Percentiles rank a stretch among this genome's conserved stretches.
Evolutionary conservation across 495 filamentous ascomycete genomes (phyloP).

Genomic region (Antarctomyces pellizariae): DNA sequence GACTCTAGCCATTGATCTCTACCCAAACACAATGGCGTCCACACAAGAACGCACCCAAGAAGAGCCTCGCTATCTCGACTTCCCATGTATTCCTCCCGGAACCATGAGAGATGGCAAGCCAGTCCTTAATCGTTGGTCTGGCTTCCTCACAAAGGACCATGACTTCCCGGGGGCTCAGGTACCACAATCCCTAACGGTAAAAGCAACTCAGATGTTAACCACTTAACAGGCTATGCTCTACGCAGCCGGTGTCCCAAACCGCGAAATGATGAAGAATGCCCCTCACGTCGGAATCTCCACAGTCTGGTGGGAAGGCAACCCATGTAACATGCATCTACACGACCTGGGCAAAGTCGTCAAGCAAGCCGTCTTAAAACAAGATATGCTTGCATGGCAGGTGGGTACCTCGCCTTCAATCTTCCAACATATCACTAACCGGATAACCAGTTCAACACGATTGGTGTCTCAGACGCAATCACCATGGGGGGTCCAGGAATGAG

Average conservation of each 20-base stretch:
- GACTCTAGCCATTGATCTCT: too few relatives aligned
- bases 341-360: constrained; percentile 84
- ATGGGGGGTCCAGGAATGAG: constrained; percentile 89
- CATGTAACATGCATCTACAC: constrained; percentile 54
- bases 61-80: constrained; percentile 37
- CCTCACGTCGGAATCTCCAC: constrained; percentile 78
- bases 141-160: constrained; percentile 55
- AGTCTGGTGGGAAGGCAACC: constrained; percentile 98
- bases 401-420: background rate
- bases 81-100: constrained; percentile 30
- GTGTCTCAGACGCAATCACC: constrained; percentile 82
- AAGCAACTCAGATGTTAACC: constrained; percentile 4
- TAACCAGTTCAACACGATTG: constrained; percentile 69
- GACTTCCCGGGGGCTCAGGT: constrained; percentile 88
- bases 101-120: constrained; percentile 34
- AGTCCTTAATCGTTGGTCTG: constrained; percentile 46
- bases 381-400: constrained; percentile 65
- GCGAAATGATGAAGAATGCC: constrained; percentile 66
- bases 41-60: constrained; percentile 17
- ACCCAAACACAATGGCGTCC: too few relatives aligned
- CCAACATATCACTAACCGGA: background rate
- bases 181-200: constrained; percentile 9
- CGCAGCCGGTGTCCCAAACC: constrained; percentile 69
- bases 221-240: constrained; percentile 69
- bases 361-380: constrained; percentile 51